Evolutionary conservation across 2,329 filamentous ascomycete species (phyloP).

Genomic region (Ascochyta viciae-villosae): DNA sequence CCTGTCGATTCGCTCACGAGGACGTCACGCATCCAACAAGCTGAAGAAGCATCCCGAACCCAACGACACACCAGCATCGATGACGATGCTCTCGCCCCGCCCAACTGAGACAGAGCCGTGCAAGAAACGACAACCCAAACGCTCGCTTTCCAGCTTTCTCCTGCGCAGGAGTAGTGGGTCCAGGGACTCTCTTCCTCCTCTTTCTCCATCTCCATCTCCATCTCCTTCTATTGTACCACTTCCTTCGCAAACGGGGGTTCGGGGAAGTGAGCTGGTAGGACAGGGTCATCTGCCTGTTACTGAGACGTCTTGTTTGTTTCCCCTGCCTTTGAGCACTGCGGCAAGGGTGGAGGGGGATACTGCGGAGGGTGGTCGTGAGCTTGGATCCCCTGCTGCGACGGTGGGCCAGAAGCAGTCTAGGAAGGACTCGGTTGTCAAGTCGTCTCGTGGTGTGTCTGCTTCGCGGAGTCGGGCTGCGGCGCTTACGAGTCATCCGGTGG

Average conservation of each 20-base stretch:
- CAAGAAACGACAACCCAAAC: background rate
- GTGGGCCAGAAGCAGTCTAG: background rate
- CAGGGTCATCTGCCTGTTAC: background rate
- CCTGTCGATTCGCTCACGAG: constrained; percentile 8
- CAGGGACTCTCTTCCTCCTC: background rate
- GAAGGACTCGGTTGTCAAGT: constrained; percentile 7
- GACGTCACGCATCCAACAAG: background rate
- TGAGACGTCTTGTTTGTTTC: background rate
- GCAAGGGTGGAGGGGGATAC: too few relatives aligned
- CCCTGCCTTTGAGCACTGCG: too few relatives aligned
- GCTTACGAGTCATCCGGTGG: constrained; percentile 14
- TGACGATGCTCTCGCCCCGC: background rate
- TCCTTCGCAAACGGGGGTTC: too few relatives aligned
- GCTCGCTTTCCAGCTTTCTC: constrained; percentile 3
- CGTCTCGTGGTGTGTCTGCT: background rate
- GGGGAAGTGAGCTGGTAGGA: too few relatives aligned
- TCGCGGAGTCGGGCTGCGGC: constrained; percentile 7
- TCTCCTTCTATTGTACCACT: too few relatives aligned
- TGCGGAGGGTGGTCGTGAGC: too few relatives aligned
- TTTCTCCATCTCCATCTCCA: too few relatives aligned
- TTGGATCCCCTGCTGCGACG: too few relatives aligned
- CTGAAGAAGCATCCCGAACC: background rate
- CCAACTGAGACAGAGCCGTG: background rate
- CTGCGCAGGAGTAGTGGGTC: background rate
- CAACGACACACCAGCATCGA: background rate